These are phyloP conservation scores for Balakata baccata DNA, from an alignment of 345 rosid species.

Conservation along the genomic window DNA sequence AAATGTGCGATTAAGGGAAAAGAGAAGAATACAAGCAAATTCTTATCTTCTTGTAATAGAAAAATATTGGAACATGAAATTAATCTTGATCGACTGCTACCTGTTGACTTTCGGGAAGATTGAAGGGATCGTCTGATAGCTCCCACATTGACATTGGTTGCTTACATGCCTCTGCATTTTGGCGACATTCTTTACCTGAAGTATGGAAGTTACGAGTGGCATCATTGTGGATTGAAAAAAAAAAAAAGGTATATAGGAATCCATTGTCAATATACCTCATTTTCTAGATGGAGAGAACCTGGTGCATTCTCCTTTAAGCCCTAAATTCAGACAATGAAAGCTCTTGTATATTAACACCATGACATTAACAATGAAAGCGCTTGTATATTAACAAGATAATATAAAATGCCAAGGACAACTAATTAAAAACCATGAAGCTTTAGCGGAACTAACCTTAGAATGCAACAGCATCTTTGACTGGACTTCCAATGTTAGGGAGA, in stretches of 20 bases:
- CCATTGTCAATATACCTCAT: constrained; percentile 29
- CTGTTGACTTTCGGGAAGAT: constrained; percentile 22
- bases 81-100: constrained; percentile 12
- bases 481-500: constrained; percentile 36
- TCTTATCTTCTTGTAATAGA: neutral
- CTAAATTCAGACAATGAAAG: constrained; percentile 23
- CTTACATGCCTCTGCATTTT: constrained; percentile 20
- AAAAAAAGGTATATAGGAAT: neutral
- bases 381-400: neutral
- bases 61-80: no score
- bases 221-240: neutral
- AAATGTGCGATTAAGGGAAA: neutral
- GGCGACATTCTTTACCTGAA: constrained; percentile 21
- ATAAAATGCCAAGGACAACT: neutral
- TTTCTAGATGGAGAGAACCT: constrained; percentile 12
- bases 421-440: neutral
- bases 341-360: no score
- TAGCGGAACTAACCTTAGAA: constrained; percentile 30
- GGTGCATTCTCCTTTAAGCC: constrained; percentile 42
- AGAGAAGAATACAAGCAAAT: neutral
- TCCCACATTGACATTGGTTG: constrained; percentile 31
- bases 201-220: neutral
- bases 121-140: constrained; percentile 14
- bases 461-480: constrained; percentile 23
- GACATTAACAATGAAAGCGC: neutral